Conservation (phyloP, 305 asterid species). For the Solanum hybrid region DNA sequence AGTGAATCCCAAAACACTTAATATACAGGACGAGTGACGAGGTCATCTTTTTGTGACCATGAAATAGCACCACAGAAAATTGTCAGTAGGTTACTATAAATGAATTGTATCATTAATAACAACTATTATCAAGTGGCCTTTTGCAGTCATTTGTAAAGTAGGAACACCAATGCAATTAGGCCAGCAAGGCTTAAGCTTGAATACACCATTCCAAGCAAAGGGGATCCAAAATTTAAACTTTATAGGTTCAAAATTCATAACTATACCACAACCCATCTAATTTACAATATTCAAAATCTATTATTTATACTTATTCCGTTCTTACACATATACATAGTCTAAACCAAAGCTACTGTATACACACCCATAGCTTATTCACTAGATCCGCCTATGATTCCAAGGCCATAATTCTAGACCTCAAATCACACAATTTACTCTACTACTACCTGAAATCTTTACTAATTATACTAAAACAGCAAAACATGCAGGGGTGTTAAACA, state of each 20-base stretch:
- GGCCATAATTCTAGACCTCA: not conserved
- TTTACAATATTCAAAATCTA: not conserved
- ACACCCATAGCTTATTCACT: not conserved
- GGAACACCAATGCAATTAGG: not conserved
- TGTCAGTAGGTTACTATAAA: not conserved
- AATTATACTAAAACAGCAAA: not conserved
- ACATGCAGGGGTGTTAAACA: not conserved
- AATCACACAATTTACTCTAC: constrained; percentile 1
- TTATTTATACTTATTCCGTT: not conserved
- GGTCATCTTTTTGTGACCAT: not conserved
- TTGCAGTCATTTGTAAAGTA: not conserved
- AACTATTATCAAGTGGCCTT: not conserved
- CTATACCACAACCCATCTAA: not conserved
- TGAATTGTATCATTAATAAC: not conserved
- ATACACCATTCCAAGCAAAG: not conserved
- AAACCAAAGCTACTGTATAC: not conserved
- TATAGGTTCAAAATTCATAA: not conserved
- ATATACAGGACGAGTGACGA: not conserved
- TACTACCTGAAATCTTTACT: not conserved
- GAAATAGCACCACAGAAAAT: not conserved
- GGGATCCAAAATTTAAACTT: not conserved
- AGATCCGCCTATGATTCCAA: not conserved
- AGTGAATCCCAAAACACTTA: constrained; percentile 10
- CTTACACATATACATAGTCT: not conserved
- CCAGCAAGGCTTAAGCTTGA: not conserved